Percentiles rank a stretch among this genome's conserved stretches.
phyloP scores from a whole-genome alignment of 148 eudicot genomes.

The Talinum fruticosum region DNA sequence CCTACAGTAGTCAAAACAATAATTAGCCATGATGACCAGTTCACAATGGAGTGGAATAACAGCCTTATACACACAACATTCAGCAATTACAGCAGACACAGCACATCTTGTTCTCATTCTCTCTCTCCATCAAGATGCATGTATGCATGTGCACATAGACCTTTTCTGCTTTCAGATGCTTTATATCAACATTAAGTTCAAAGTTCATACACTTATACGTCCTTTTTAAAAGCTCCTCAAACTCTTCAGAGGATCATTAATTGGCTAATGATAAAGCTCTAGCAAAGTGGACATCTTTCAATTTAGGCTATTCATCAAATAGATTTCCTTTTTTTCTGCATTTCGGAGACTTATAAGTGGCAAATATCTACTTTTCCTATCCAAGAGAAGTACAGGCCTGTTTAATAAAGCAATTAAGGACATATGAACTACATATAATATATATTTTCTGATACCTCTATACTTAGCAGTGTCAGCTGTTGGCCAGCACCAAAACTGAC shows the following conservation, averaged over 20 bases:
- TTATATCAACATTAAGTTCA: not conserved
- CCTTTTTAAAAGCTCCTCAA: not conserved
- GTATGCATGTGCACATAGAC: not conserved
- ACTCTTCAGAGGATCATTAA: not conserved
- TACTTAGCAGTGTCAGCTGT: conserved; percentile 79
- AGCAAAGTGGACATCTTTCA: not conserved
- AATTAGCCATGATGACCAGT: not conserved
- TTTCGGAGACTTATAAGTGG: not conserved
- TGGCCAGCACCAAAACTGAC: conserved; percentile 90
- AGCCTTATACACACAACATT: not conserved
- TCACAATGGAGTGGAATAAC: not conserved
- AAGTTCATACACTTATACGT: not conserved
- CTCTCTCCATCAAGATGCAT: not conserved
- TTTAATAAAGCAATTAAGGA: not conserved
- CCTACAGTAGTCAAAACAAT: no score
- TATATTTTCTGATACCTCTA: conserved; percentile 50
- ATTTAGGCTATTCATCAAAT: not conserved
- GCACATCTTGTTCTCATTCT: not conserved
- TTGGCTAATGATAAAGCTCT: not conserved
- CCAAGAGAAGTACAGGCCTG: not conserved
- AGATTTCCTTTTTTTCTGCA: not conserved
- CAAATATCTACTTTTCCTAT: not conserved
- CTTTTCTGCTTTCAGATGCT: not conserved
- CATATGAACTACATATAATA: not conserved
- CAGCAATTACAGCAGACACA: not conserved